Base-by-base conservation (phyloP, 129 eudicot genomes). In the Silybum marianum region DNA sequence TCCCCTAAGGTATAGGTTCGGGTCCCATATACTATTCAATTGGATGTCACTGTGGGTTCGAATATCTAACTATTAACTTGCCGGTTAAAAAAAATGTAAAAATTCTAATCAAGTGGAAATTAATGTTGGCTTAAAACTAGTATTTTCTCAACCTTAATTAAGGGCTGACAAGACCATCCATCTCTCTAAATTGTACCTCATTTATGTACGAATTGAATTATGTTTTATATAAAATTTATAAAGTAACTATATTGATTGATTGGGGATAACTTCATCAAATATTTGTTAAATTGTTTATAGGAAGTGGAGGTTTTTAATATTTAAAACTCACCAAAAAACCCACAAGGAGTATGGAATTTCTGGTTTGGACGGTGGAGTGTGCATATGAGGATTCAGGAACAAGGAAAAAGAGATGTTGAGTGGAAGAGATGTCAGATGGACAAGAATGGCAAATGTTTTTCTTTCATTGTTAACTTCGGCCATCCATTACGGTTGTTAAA, bases 281-380 rank as follows among this genome's bases (percentile, higher is more conserved):
- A 44, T 44, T 44, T 44, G 54, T 39, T 24, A 21, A 60, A 84
- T 79, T 72, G 81, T 70, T 70, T 71, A 16, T 11, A 24, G 42
- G 39, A 63, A 65, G 83, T 71, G 83, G 75, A 79, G 75, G 28
- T 32, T 68, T 80, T 74, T 9, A 62, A 84, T 38, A 75, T 70
- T 25, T 76, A 80, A 83, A 84, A 69, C 63, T 85, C 86, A 78
- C 92, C 88, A 86, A 89, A 73, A 78, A 78, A 66, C 72, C 90
- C 88, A 84, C 74, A 87, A 82, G 69, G 69, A 79, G 85, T 82
- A 82, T 89, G 84, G 84, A 62, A 78, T 84, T 89, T 81, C 81
- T 89, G 87, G 88, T 82, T 77, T 76, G 83, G 87, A 73, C 79
- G 84, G 87, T 84, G 77, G 78, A 32, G 80, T 48, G 76, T 79